A percentile compares a stretch with the other conserved stretches of the same genome.
Conservation (phyloP, 1,139 yeast species). For the Magnusiomyces tetraspermus region DNA sequence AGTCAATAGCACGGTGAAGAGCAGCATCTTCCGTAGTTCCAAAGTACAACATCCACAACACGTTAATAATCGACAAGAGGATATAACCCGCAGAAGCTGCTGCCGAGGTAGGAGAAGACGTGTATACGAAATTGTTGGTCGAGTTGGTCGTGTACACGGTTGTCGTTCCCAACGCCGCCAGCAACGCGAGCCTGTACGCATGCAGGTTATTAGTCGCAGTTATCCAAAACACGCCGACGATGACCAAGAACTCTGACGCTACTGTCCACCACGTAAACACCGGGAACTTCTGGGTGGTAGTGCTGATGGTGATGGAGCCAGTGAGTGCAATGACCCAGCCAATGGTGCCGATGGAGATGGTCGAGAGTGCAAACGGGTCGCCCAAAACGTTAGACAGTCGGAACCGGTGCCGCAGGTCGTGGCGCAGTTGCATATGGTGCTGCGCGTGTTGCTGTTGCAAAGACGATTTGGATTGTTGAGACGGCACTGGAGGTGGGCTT, state of each 20-base stretch:
- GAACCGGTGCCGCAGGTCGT: slow-evolving; percentile 11
- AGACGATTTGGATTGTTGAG: not conserved
- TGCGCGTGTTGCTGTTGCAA: not conserved
- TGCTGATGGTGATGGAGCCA: slow-evolving; percentile 63
- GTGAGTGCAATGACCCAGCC: slow-evolving; percentile 80
- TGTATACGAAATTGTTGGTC: slow-evolving; percentile 69
- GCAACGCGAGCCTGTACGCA: slow-evolving; percentile 54
- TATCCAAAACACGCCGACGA: slow-evolving; percentile 46
- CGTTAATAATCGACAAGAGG: slow-evolving; percentile 65
- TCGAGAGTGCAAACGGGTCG: slow-evolving; percentile 14
- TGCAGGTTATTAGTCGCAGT: slow-evolving; percentile 63
- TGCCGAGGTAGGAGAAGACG: slow-evolving; percentile 51
- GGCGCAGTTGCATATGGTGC: slow-evolving; percentile 1
- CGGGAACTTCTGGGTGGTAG: slow-evolving; percentile 43
- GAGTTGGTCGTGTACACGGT: slow-evolving; percentile 77
- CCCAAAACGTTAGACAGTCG: slow-evolving; percentile 11
- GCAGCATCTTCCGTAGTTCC: slow-evolving; percentile 48
- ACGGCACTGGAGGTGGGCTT: not conserved
- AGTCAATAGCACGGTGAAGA: slow-evolving; percentile 73
- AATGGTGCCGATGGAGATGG: slow-evolving; percentile 18
- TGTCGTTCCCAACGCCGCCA: slow-evolving; percentile 53
- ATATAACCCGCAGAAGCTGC: slow-evolving; percentile 94
- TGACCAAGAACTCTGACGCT: slow-evolving; percentile 64
- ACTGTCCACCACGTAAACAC: slow-evolving; percentile 96
- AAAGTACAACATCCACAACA: slow-evolving; percentile 71